Base-by-base conservation (phyloP, 192 early-diverging fungal species). In the Coemansia sp. region DNA sequence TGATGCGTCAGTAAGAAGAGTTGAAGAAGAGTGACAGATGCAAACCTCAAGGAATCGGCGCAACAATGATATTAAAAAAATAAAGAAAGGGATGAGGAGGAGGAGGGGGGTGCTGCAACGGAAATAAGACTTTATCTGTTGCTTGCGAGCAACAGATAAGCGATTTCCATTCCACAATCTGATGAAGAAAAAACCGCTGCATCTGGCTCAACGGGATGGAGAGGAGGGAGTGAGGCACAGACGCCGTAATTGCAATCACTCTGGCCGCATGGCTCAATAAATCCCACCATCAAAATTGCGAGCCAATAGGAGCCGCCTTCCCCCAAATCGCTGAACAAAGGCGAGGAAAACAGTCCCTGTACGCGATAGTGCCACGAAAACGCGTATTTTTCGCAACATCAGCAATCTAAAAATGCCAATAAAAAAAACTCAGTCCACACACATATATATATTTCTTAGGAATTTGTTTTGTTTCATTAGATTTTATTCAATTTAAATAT, bases 1-100 rank as follows among this genome's bases (percentile, higher is more conserved):
- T 51, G 8, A 23, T 51, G 49, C 49, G 49, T 51, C 49, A 51
- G n/a, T 23, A 51, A 50, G 39, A 42, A 42, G 39, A 42, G 39
- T 42, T 18, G 39, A 13, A 42, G 39, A 42, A 42, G 39, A 16
- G 14, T 13, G 39, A 42, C 39, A 42, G 39, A 42, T 42, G 16
- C 0, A 42, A 42, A 42, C 3, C 6, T 42, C 39, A 16, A 13
- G 39, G 39, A 42, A 42, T 18, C 39, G 39, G 39, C 39, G 39
- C 39, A 42, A 42, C 8, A 32, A 32, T 8, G 8, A 32, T 32
- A n/a, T n/a, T n/a, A 16, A 6, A 13, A 18, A 42, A 13, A 16
- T 5, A 13, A 18, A 13, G 39, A 42, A 16, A 42, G 13, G 39
- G 16, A 18, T 9, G 39, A 32, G 30, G 30, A 32, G 30, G 30